phyloP scores from a whole-genome alignment of 116 monocot genomes.

The Phalaenopsis hybrid region DNA sequence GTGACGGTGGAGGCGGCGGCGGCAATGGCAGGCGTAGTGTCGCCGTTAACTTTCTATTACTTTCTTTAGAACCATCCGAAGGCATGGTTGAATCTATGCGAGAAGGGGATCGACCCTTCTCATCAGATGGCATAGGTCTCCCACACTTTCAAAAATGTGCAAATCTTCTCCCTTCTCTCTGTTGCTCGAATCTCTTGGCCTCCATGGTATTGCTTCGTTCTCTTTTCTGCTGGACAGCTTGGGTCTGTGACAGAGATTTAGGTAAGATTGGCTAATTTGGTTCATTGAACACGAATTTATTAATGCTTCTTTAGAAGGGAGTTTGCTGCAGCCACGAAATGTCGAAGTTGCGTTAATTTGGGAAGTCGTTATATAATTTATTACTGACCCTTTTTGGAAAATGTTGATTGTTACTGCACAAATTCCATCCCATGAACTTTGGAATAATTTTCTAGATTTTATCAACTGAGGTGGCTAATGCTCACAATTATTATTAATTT shows the following conservation, averaged over 20 bases:
- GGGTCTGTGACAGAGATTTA: background rate
- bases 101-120: conserved; percentile 64
- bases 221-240: conserved; percentile 60
- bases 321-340: background rate
- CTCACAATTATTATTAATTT: no score
- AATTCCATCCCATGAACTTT: no score
- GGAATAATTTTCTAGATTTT: no score
- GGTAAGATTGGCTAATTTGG: background rate
- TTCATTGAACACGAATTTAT: background rate
- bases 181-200: conserved; percentile 47
- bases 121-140: conserved; percentile 80
- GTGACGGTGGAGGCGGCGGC: conserved; percentile 3
- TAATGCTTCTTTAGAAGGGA: background rate
- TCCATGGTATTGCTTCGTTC: conserved; percentile 49
- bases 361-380: background rate
- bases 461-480: no score
- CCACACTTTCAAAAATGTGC: conserved; percentile 57
- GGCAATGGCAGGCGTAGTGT: conserved; percentile 22
- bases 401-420: no score
- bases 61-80: conserved; percentile 65
- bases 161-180: conserved; percentile 61
- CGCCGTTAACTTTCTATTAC: conserved; percentile 89
- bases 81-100: conserved; percentile 74
- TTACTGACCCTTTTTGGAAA: no score
- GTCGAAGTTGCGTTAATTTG: background rate